Conservation (phyloP, 495 filamentous ascomycete genomes). For the Aspergillus diversus region DNA sequence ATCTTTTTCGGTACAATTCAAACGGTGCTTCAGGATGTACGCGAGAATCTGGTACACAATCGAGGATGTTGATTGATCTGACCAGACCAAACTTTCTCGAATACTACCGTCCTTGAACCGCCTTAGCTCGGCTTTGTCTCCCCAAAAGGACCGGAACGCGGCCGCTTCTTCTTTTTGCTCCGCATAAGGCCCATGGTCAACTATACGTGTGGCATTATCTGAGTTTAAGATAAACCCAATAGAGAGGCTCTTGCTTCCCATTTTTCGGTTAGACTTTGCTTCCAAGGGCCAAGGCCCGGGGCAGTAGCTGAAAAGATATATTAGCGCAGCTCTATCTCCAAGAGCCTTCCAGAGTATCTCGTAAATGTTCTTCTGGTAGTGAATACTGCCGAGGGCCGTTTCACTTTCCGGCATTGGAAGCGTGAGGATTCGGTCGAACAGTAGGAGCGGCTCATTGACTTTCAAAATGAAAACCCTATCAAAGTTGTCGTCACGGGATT, state of each 20-base stretch:
- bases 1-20: conserved; percentile 53
- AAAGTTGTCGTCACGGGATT: conserved; percentile 78
- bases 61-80: conserved; percentile 57
- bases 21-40: conserved; percentile 70
- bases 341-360: conserved; percentile 67
- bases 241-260: conserved; percentile 41
- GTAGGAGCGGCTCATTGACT: conserved; percentile 65
- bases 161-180: conserved; percentile 65
- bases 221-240: conserved; percentile 75
- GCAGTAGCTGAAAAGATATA: conserved; percentile 57
- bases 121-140: conserved; percentile 57
- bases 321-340: conserved; percentile 69
- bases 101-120: conserved; percentile 61
- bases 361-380: conserved; percentile 51
- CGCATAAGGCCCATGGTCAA: conserved; percentile 85
- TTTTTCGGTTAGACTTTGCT: conserved; percentile 30
- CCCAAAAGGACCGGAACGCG: conserved; percentile 55
- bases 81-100: conserved; percentile 78
- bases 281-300: conserved; percentile 41
- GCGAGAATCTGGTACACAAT: conserved; percentile 79
- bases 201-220: conserved; percentile 66
- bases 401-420: conserved; percentile 35
- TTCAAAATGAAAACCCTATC: conserved; percentile 79
- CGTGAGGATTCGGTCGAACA: conserved; percentile 66
- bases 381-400: conserved; percentile 37